Evolutionary conservation across 2,329 filamentous ascomycete species (phyloP), one percentile per base, ranked within the genome.

Genomic region (Simplicillium aogashimaense): DNA sequence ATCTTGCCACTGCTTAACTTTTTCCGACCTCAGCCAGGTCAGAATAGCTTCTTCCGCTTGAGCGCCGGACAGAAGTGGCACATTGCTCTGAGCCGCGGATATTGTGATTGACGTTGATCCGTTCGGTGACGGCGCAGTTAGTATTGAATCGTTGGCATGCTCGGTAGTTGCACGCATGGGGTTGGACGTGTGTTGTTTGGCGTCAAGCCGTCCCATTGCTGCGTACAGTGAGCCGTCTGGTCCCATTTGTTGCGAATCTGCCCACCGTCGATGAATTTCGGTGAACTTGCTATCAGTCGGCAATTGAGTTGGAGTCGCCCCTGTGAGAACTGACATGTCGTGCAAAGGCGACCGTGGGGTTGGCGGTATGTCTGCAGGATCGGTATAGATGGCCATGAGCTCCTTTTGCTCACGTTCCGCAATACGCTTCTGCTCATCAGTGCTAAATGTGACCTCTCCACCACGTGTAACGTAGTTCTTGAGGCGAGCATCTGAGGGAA

Each of bases 341-440:
- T 52, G 57, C 2, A 56, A 55, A 0, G 75, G 74, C 11, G 74
- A 78, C 50, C 72, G 72, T 11, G 75, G 73, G 3, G 72, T 71
- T 3, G 67, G 60, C 2, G 75, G 75, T 36, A 78, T 76, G 44
- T 78, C 74, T 3, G 66, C 61, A 1, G 60, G 50, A 36, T 70
- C 67, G 2, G 68, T 67, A 49, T 80, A 80, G 35, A 78, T 63
- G n/a, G 64, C 72, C 70, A 82, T 77, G 29, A 82, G 64, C 49
- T 78, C 76, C 10, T 65, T 65, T 36, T 68, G 69, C 51, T 81
- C 77, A 18, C 76, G 71, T 36, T 74, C 67, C 7, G 66, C 63
- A 53, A 79, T 78, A 17, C 60, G 54, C 44, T 69, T 66, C 47
- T 77, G 72, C 53, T 81, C 72, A 1, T 69, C 63, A 0, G 76